Evolutionary conservation across 768 basidiomycete genomes (phyloP).

Genomic region (Psilocybe sp.): DNA sequence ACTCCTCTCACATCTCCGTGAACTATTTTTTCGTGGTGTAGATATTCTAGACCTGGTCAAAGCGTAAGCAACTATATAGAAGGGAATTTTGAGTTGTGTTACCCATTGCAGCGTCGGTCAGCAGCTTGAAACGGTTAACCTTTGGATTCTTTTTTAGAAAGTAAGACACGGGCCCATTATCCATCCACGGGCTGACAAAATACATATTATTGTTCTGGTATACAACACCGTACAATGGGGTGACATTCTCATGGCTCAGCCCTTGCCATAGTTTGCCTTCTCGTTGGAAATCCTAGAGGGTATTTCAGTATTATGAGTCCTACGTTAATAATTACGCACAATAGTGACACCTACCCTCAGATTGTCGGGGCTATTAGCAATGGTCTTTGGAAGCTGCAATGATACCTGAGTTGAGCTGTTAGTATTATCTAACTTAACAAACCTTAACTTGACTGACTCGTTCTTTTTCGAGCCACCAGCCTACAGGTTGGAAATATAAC

Average conservation of each 20-base stretch:
- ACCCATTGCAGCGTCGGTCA: conserved; percentile 37
- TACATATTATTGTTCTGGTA: conserved; percentile 31
- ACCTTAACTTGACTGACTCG: conserved; percentile 18
- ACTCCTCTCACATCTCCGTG: conserved; percentile 43
- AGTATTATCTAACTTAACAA: not conserved
- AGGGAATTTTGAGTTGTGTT: conserved; percentile 7
- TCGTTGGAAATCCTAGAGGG: conserved; percentile 35
- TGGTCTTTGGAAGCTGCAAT: conserved; percentile 32
- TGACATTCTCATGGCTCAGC: conserved; percentile 37
- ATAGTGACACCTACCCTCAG: conserved; percentile 24
- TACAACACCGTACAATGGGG: conserved; percentile 36
- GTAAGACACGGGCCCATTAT: conserved; percentile 35
- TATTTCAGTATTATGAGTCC: not conserved
- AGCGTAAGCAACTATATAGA: not conserved
- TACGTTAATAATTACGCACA: not conserved
- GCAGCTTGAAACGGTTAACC: conserved; percentile 33
- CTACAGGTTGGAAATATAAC: conserved; percentile 13
- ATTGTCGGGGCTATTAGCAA: conserved; percentile 29
- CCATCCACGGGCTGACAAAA: conserved; percentile 44
- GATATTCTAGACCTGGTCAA: conserved; percentile 36
- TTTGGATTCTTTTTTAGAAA: conserved; percentile 30
- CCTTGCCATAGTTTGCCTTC: conserved; percentile 41
- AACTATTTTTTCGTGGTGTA: conserved; percentile 34
- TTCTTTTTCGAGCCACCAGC: conserved; percentile 40
- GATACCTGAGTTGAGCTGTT: conserved; percentile 30